phyloP scores from a whole-genome alignment of 2,329 filamentous ascomycete genomes.

The Madurella fahalii region DNA sequence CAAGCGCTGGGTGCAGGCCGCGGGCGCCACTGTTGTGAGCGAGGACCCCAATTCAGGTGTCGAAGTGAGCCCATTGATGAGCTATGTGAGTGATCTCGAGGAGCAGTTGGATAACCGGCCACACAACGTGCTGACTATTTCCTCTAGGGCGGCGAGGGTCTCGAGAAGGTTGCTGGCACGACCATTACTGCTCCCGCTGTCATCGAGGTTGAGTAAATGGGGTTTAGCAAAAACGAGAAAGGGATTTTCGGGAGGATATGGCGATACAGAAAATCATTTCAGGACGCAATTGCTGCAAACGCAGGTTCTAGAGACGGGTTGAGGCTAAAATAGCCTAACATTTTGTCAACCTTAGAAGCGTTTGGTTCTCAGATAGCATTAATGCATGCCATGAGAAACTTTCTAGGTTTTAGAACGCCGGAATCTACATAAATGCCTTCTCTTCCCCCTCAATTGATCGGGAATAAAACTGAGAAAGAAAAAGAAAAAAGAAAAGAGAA shows the following conservation, averaged over 20 bases:
- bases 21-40: conserved; percentile 69
- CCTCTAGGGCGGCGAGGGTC: conserved; percentile 56
- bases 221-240: not conserved
- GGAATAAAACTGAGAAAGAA: too few relatives aligned
- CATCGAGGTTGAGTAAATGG: conserved; percentile 41
- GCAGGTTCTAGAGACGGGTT: not conserved
- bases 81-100: conserved; percentile 69
- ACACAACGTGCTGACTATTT: conserved; percentile 19
- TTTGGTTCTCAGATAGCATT: too few relatives aligned
- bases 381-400: too few relatives aligned
- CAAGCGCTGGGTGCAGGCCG: conserved; percentile 75
- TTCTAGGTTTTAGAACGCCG: too few relatives aligned
- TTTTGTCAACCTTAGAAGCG: too few relatives aligned
- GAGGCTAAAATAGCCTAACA: too few relatives aligned
- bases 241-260: not conserved
- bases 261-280: not conserved
- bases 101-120: not conserved
- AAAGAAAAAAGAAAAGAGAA: too few relatives aligned
- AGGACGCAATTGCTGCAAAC: not conserved
- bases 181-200: conserved; percentile 50
- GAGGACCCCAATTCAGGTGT: conserved; percentile 63
- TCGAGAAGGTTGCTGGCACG: conserved; percentile 53
- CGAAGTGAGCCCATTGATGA: conserved; percentile 88
- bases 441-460: too few relatives aligned
- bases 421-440: too few relatives aligned